Evolutionary conservation across 129 eudicot species (phyloP).

Genomic region (Flaveria ramosissima): DNA sequence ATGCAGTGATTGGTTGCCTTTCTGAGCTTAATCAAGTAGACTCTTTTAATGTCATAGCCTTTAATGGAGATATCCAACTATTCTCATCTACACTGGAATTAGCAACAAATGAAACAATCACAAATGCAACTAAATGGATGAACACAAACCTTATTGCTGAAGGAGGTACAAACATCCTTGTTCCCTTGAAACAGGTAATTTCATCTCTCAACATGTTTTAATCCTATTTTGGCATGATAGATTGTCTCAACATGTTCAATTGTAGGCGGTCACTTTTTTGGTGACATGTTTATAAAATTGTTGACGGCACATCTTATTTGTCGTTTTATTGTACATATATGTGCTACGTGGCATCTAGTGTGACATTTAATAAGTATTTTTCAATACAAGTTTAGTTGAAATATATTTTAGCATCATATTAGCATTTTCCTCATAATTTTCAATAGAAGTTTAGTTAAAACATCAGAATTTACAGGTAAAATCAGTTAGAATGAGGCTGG

Average conservation of each 20-base stretch:
- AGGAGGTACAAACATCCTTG: slow-evolving; percentile 70
- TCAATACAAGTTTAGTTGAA: background rate
- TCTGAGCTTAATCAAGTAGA: slow-evolving; percentile 57
- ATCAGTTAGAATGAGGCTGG: background rate
- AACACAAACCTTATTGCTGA: slow-evolving; percentile 46
- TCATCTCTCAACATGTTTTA: background rate
- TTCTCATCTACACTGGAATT: slow-evolving; percentile 68
- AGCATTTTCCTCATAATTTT: background rate
- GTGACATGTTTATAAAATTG: background rate
- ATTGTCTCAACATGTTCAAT: too few species aligned
- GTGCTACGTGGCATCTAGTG: background rate
- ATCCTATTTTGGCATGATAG: background rate
- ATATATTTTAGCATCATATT: background rate
- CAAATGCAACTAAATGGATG: slow-evolving; percentile 74
- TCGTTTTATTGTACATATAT: background rate
- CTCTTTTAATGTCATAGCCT: slow-evolving; percentile 78
- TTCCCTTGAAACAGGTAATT: slow-evolving; percentile 70
- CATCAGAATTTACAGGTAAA: background rate
- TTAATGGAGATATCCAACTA: slow-evolving; percentile 45
- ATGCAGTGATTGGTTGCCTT: slow-evolving; percentile 58
- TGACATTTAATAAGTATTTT: background rate
- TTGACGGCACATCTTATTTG: background rate
- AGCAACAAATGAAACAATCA: slow-evolving; percentile 61
- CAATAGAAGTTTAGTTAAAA: background rate
- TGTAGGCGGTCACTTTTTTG: background rate